Base-by-base conservation (phyloP, 805 yeast genomes). In the Candida tibetensis region DNA sequence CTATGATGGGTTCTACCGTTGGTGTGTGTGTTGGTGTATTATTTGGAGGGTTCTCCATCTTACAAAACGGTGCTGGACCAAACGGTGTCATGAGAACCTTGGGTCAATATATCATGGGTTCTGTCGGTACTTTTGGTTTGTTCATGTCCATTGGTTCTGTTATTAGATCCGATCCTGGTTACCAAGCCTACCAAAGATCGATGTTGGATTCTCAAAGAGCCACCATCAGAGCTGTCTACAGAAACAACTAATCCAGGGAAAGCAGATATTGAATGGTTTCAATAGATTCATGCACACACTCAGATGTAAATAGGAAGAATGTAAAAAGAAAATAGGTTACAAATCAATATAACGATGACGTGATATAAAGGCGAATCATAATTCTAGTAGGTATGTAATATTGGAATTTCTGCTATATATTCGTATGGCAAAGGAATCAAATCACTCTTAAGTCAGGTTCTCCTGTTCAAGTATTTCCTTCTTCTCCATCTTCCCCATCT, bases 11-110 rank as follows among this genome's bases (percentile, higher is more conserved):
- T 46, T 69, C 81, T 41, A 77, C 88, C 25, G 90, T 83, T 25
- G 99, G 99, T 48, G 93, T 89, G 7, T 93, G 95, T 55, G 88
- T 91, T 28, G 99, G 99, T 46, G 83, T 91, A 33, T 69, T 95
- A 48, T 93, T 91, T 62, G 99, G 98, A 36, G 95, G 96, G 17
- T 81, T 86, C 56, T 83, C 96, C 41, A 84, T 95, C 50, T 62
- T 88, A 48, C 90, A 89, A 40, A 82, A 85, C 49, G 99, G 99
- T 14, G 93, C 99, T n/a, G 96, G 96, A 10, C 99, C 99, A 34
- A 85, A 87, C 57, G 99, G 99, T 40, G 87, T 87, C 40, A 85
- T 93, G 82, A 82, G 96, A 69, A 91, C 97, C 1, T 70, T 93
- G 57, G 98, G 99, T 40, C 96, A 91, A 67, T 93, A 90, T 66